These are phyloP conservation scores for Prunus mume DNA, from an alignment of 306 rosid species.

Conservation along the genomic window DNA sequence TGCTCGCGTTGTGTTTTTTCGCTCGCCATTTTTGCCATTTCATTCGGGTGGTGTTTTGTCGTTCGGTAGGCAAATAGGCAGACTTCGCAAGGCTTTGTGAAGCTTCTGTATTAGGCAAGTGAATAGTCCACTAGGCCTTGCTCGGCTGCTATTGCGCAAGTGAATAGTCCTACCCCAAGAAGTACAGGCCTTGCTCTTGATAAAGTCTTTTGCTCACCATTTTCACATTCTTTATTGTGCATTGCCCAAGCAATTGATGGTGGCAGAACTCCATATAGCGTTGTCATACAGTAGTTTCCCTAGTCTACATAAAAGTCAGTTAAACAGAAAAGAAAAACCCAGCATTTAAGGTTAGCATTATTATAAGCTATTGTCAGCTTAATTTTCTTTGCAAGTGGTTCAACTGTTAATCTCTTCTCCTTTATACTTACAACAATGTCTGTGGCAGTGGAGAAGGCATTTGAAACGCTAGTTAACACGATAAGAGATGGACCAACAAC, in stretches of 20 bases:
- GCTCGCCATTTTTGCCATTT: no score
- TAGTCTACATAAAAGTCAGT: constrained; percentile 22
- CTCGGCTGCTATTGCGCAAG: no score
- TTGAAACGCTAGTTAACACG: constrained; percentile 54
- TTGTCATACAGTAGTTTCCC: constrained; percentile 85
- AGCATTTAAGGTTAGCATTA: neutral
- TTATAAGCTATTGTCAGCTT: neutral
- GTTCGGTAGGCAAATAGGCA: no score
- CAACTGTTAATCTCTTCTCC: neutral
- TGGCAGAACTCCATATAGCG: constrained; percentile 74
- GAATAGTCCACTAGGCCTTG: no score
- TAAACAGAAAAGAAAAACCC: neutral
- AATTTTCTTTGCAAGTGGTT: neutral
- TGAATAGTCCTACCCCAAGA: constrained; percentile 50
- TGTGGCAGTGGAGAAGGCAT: constrained; percentile 66
- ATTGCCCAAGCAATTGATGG: constrained; percentile 78
- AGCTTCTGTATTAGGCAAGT: no score
- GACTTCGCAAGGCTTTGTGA: no score
- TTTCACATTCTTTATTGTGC: constrained; percentile 32
- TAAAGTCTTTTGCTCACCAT: constrained; percentile 23
- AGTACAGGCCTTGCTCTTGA: constrained; percentile 51
- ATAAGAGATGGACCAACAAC: constrained; percentile 60
- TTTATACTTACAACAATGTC: constrained; percentile 62
- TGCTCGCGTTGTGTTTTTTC: no score
- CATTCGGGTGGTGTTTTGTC: no score